phyloP scores from a whole-genome alignment of 73 alveolate genomes.

The Paramecium sexaurelia region DNA sequence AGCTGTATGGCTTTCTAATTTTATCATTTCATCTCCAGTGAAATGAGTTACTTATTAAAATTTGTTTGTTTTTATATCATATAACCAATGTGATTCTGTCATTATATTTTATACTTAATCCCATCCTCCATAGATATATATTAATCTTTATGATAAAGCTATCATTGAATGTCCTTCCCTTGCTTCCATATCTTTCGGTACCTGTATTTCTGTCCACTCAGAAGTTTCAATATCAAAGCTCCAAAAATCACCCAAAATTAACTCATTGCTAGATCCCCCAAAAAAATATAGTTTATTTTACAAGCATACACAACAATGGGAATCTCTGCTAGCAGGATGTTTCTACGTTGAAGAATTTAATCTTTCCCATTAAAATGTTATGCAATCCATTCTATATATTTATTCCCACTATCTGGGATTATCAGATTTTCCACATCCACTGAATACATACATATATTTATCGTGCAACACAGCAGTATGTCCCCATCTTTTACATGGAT shows the following conservation, averaged over 20 bases:
- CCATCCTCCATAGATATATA: conserved; percentile 64
- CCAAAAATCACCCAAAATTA: conserved; percentile 64
- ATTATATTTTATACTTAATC: conserved; percentile 50
- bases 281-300: conserved; percentile 55
- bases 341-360: conserved; percentile 40
- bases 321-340: conserved; percentile 62
- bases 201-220: conserved; percentile 41
- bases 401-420: conserved; percentile 41
- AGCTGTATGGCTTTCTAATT: conserved; percentile 63
- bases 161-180: conserved; percentile 68
- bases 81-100: conserved; percentile 47
- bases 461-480: conserved; percentile 68
- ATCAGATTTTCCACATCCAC: conserved; percentile 67
- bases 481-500: conserved; percentile 69
- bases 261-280: conserved; percentile 65
- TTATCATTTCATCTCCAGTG: conserved; percentile 16
- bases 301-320: conserved; percentile 59
- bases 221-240: conserved; percentile 60
- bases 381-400: conserved; percentile 63
- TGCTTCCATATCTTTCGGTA: background rate
- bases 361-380: conserved; percentile 62
- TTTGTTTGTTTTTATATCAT: conserved; percentile 20
- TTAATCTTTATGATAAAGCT: conserved; percentile 25
- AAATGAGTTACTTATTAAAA: background rate
- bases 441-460: conserved; percentile 62